Percentiles rank a stretch among this genome's conserved stretches.
Conservation (phyloP, 163 green algal species). For the Chlorella variabilis region DNA sequence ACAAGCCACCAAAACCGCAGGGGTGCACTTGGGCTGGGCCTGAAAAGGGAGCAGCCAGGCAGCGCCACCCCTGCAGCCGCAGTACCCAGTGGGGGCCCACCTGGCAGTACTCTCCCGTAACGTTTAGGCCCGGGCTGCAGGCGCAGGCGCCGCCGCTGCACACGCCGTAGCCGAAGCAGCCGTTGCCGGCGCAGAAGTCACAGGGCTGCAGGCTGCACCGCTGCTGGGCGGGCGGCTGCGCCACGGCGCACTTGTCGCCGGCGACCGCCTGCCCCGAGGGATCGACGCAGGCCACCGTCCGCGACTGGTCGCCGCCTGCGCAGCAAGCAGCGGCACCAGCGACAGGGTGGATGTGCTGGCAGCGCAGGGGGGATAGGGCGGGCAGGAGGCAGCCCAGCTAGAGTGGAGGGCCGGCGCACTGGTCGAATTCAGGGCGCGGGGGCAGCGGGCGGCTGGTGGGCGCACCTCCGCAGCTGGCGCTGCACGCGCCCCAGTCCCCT, state of each 20-base stretch:
- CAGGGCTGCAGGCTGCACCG: slow-evolving; percentile 45
- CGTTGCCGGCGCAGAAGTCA: slow-evolving; percentile 47
- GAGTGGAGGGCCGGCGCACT: no score
- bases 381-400: no score
- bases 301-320: slow-evolving; percentile 40
- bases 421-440: no score
- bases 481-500: slow-evolving; percentile 53
- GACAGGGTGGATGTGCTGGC: no score
- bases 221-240: not conserved
- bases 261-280: not conserved
- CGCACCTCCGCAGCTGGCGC: slow-evolving; percentile 47
- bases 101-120: slow-evolving; percentile 37
- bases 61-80: no score
- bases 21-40: no score
- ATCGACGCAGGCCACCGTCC: slow-evolving; percentile 35
- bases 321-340: no score
- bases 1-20: no score
- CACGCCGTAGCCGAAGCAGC: slow-evolving; percentile 47
- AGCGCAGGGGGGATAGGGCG: no score
- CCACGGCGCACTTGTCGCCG: not conserved
- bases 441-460: no score
- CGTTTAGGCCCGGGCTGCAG: slow-evolving; percentile 35
- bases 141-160: slow-evolving; percentile 44
- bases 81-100: no score
- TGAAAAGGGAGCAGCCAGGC: no score